Evolutionary conservation across 345 rosid genomes (phyloP), one percentile per base, ranked within the genome.

Genomic region (Linum usitatissimum): DNA sequence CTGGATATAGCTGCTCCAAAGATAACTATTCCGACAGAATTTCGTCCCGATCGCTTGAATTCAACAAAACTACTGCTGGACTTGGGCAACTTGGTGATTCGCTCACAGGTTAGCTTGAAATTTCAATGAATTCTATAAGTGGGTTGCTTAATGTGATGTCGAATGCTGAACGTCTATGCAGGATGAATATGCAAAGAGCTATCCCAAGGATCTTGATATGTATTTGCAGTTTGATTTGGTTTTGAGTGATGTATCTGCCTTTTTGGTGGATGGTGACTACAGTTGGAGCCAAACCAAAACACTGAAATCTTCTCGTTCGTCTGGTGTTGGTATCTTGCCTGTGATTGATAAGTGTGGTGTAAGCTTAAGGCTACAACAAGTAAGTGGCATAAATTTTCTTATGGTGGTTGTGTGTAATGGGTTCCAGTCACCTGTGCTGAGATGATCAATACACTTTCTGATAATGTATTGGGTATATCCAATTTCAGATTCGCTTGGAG

Each of bases 1-100:
- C 76, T 93, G 84, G 97, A 87, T 77, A 87, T 93, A 72, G 97
- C 99, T 39, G 99, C 96, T 69, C 99, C 99, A 61, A 93, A 93
- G 85, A 86, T 93, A 66, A 93, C 90, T 53, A 93, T 93, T 77
- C 99, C 99, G 54, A 93, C 97, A 2, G 91, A 83, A 56, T 93
- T 93, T 81, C 66, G 70, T 70, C 96, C 94, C 17, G 85, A 93
- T 72, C 73, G 71, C 67, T 69, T 54, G 60, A 81, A 80, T 79
- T 70, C 96, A 63, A 84, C 99, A 66, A 87, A 90, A 76, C 96
- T 93, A 71, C 77, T 93, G 75, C 85, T 93, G 63, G 99, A 93
- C 80, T 73, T 93, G 83, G 99, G 99, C 71, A 87, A 93, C 79
- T 75, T 93, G 77, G 76, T 90, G 69, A 90, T 93, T 65, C 84